phyloP scores from a whole-genome alignment of 176 grass and related monocot species.

The Musa itinerans region DNA sequence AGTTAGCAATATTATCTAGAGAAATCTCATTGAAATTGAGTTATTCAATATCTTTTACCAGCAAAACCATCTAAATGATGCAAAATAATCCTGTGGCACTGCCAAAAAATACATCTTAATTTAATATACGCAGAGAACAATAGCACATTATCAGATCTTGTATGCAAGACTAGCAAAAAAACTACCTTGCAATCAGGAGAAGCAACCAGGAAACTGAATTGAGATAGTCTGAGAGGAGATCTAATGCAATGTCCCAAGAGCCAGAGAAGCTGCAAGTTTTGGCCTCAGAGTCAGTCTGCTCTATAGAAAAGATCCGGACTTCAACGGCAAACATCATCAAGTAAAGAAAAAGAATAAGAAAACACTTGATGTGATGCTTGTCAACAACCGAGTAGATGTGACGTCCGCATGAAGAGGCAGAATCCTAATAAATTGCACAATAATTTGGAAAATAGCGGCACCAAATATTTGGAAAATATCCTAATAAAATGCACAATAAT shows the following conservation, averaged over 20 bases:
- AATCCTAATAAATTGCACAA: background rate
- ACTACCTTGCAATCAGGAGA: background rate
- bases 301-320: background rate
- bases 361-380: background rate
- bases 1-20: background rate
- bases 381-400: background rate
- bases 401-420: background rate
- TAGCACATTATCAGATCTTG: too few relatives aligned
- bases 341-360: too few relatives aligned
- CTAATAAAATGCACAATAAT: background rate
- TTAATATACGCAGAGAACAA: too few relatives aligned
- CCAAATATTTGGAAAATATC: background rate
- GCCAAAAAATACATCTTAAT: background rate
- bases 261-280: background rate
- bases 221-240: background rate
- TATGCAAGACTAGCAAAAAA: background rate
- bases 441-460: background rate
- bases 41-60: background rate
- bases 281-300: background rate
- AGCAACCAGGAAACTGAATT: background rate
- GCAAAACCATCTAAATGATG: background rate
- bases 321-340: background rate
- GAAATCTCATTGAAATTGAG: background rate
- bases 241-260: background rate
- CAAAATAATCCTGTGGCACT: background rate